phyloP scores from a whole-genome alignment of 2,329 filamentous ascomycete genomes.

The Colletotrichum navitas region DNA sequence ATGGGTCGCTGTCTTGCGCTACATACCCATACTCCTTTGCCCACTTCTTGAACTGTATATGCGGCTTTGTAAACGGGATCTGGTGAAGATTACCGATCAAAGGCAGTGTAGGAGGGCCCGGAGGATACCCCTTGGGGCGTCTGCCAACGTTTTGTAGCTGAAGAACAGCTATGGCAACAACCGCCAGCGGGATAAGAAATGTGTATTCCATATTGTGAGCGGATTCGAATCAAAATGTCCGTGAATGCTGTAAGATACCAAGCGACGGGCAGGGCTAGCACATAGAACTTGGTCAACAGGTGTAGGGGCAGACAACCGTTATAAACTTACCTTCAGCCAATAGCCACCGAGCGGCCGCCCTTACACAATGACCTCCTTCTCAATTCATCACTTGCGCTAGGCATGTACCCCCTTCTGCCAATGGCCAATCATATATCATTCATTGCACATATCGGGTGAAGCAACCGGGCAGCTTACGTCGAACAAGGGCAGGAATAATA shows the following conservation, averaged over 20 bases:
- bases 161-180: background rate
- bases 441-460: background rate
- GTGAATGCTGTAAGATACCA: background rate
- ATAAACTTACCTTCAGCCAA: background rate
- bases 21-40: slow-evolving; percentile 58
- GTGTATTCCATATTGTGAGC: background rate
- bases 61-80: slow-evolving; percentile 57
- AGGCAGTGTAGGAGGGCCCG: slow-evolving; percentile 64
- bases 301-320: background rate
- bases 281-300: background rate
- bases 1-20: no score
- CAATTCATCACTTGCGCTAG: background rate
- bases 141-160: slow-evolving; percentile 21
- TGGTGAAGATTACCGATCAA: slow-evolving; percentile 65
- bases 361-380: background rate
- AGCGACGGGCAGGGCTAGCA: background rate
- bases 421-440: no score
- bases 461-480: background rate
- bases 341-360: background rate
- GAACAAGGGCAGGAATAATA: no score
- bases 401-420: background rate
- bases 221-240: background rate
- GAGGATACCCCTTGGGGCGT: slow-evolving; percentile 51
- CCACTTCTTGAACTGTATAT: slow-evolving; percentile 65
- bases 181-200: background rate